These are phyloP conservation scores for Apiospora sp. DNA, from an alignment of 2,329 filamentous ascomycete genomes.

Conservation along the genomic window DNA sequence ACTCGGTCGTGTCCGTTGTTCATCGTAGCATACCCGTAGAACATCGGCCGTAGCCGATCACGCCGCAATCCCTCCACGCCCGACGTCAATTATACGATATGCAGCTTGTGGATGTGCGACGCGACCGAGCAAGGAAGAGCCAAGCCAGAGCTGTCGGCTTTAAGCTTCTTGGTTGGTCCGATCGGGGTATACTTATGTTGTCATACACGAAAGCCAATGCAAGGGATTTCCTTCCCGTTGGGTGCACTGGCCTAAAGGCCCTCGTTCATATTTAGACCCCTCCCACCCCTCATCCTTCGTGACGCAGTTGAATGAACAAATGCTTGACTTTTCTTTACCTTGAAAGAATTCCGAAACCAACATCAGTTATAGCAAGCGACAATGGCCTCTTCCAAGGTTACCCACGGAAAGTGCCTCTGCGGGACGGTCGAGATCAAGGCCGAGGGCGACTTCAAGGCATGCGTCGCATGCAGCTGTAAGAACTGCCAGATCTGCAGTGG, in stretches of 20 bases:
- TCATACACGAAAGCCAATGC: background rate
- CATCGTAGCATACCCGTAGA: background rate
- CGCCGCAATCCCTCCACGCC: background rate
- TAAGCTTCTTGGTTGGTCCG: background rate
- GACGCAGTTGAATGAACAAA: too few species aligned
- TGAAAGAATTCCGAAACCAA: background rate
- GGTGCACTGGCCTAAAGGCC: background rate
- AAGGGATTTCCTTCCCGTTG: background rate
- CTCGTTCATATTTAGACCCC: background rate
- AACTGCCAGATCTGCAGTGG: constrained; percentile 26
- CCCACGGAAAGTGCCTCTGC: constrained; percentile 27
- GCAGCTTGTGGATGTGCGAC: background rate
- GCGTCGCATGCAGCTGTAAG: constrained; percentile 27
- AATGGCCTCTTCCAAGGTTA: constrained; percentile 9
- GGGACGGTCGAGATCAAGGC: constrained; percentile 24
- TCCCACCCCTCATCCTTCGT: background rate
- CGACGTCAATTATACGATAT: background rate
- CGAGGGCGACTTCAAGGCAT: constrained; percentile 23
- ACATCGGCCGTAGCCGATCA: too few species aligned
- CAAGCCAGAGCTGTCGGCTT: background rate
- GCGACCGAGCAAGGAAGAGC: too few species aligned
- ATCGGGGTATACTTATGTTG: background rate
- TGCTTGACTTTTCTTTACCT: background rate
- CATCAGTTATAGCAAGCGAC: background rate
- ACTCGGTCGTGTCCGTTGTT: background rate